Conservation (phyloP, 352 stramenopile genomes). For the Plasmopara muralis region DNA sequence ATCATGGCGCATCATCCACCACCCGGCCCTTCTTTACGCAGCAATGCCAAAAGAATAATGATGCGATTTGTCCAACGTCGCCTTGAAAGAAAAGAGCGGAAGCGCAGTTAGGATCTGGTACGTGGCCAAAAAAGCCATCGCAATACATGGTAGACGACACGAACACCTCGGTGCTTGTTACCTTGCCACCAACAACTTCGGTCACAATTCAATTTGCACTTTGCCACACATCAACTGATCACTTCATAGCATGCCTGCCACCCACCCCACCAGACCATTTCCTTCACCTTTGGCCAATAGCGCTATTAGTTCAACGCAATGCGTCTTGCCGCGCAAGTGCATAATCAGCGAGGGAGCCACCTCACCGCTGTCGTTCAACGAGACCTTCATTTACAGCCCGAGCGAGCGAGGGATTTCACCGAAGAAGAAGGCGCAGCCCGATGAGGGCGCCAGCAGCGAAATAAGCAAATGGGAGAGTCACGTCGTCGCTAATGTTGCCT, state of each 20-base stretch:
- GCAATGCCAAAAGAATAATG: neutral
- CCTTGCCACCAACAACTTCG: neutral
- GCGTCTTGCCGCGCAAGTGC: slow-evolving; percentile 30
- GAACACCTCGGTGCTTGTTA: slow-evolving; percentile 2
- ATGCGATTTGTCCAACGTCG: slow-evolving; percentile 17
- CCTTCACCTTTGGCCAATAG: slow-evolving; percentile 11
- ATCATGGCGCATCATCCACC: neutral
- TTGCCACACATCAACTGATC: neutral
- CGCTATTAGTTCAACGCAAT: slow-evolving; percentile 28
- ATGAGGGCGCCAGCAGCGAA: slow-evolving; percentile 9
- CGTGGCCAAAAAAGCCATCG: slow-evolving; percentile 20
- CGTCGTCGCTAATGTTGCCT: slow-evolving; percentile 20
- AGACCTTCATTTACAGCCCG: slow-evolving; percentile 9
- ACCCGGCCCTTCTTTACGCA: neutral
- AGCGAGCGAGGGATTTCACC: slow-evolving; percentile 34
- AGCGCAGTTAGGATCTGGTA: slow-evolving; percentile 22
- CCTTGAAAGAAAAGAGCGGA: slow-evolving; percentile 26
- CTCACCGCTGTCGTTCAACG: slow-evolving; percentile 33
- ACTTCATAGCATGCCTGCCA: slow-evolving; percentile 5
- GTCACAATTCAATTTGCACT: slow-evolving; percentile 24
- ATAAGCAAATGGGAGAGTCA: slow-evolving; percentile 32
- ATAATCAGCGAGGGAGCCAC: slow-evolving; percentile 24
- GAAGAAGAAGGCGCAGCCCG: slow-evolving; percentile 42
- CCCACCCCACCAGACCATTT: slow-evolving; percentile 3
- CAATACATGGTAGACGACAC: slow-evolving; percentile 8